phyloP scores from a whole-genome alignment of 2,329 filamentous ascomycete species.

The Ophiocordyceps camponoti-floridani region DNA sequence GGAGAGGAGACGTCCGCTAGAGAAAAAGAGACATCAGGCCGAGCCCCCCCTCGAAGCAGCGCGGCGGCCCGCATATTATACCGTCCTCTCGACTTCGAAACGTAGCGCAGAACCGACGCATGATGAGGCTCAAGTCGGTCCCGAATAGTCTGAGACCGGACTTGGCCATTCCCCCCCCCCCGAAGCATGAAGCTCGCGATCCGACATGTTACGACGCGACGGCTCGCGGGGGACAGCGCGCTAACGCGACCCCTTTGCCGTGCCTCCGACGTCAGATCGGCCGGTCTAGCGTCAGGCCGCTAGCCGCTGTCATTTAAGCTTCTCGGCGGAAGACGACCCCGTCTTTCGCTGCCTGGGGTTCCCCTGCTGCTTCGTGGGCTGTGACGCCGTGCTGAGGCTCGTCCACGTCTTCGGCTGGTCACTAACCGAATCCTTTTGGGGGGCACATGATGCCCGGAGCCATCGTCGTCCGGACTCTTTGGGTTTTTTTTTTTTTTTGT shows the following conservation, averaged over 20 bases:
- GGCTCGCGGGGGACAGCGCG: background rate
- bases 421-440: background rate
- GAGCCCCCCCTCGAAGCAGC: no score
- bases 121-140: background rate
- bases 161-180: background rate
- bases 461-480: background rate
- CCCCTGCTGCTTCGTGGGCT: background rate
- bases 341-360: background rate
- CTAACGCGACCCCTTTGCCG: constrained; percentile 1
- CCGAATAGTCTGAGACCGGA: background rate
- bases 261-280: constrained; percentile 8
- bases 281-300: constrained; percentile 3
- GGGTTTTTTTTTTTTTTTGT: background rate
- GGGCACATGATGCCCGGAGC: background rate
- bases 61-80: background rate
- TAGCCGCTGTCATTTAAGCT: constrained; percentile 1
- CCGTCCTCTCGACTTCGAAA: background rate
- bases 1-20: background rate
- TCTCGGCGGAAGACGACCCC: background rate
- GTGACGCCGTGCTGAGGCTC: no score
- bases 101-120: background rate
- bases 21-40: no score
- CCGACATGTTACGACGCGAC: background rate
- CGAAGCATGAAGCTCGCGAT: background rate
- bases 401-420: background rate